Evolutionary conservation across 768 basidiomycete genomes (phyloP).

Genomic region (Mycena epipterygia): DNA sequence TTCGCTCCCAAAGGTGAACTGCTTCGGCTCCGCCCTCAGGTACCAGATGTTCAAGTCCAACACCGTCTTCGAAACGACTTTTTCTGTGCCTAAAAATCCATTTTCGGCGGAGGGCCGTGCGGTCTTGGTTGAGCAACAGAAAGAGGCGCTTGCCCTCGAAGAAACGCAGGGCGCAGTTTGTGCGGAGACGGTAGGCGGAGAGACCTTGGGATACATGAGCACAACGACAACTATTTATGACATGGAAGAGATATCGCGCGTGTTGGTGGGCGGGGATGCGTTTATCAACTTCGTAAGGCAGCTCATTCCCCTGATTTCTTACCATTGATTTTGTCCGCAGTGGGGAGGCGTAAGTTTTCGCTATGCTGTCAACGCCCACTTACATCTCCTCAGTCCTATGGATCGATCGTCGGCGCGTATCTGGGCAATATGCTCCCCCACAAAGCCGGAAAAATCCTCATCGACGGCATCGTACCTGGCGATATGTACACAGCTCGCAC

Average conservation of each 20-base stretch:
- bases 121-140: conserved; percentile 35
- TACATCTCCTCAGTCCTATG: conserved; percentile 26
- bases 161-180: conserved; percentile 26
- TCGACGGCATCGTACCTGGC: conserved; percentile 30
- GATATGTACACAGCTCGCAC: conserved; percentile 16
- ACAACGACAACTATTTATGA: conserved; percentile 33
- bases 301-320: neutral
- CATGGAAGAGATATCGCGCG: conserved; percentile 35
- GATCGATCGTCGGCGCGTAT: conserved; percentile 30
- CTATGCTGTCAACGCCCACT: neutral
- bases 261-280: conserved; percentile 29
- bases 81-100: conserved; percentile 31
- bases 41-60: conserved; percentile 34
- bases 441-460: conserved; percentile 33
- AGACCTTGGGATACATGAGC: conserved; percentile 35
- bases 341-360: conserved; percentile 23
- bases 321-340: neutral
- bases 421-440: conserved; percentile 36
- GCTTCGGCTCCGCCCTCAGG: conserved; percentile 23
- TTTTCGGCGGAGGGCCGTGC: conserved; percentile 29
- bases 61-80: conserved; percentile 36
- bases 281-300: conserved; percentile 30
- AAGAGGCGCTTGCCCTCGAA: conserved; percentile 31
- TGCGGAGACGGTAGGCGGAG: conserved; percentile 23
- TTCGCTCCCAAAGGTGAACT: conserved; percentile 29